Percentiles rank a stretch among this genome's conserved stretches.
These are phyloP conservation scores for Oenanthe javanica DNA, from an alignment of 140 eudicot genomes.

Conservation along the genomic window DNA sequence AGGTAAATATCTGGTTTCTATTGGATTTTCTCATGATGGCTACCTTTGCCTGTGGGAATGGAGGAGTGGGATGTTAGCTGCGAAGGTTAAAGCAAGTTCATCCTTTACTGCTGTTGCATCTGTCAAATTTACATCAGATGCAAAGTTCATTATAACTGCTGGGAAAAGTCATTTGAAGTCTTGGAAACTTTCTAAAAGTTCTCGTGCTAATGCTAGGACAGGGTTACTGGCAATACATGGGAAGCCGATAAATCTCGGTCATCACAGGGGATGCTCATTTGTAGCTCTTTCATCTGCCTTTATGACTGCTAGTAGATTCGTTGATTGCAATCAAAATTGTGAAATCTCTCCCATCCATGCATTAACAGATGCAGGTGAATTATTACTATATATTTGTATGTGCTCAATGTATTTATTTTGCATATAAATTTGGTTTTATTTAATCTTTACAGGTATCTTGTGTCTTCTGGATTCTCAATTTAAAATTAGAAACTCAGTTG, in stretches of 20 bases:
- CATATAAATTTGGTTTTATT: conserved; percentile 8
- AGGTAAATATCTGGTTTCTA: conserved; percentile 59
- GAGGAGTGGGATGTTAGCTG: conserved; percentile 39
- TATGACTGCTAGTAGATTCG: conserved; percentile 21
- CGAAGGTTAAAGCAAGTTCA: conserved; percentile 59
- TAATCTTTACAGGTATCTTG: conserved; percentile 40
- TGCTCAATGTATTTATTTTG: conserved; percentile 5
- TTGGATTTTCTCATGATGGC: conserved; percentile 68
- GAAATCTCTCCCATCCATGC: conserved; percentile 39
- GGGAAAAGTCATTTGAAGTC: conserved; percentile 58
- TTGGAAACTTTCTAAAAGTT: conserved; percentile 45
- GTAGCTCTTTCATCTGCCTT: conserved; percentile 42
- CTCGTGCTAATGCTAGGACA: conserved; percentile 36
- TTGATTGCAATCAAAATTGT: conserved; percentile 22
- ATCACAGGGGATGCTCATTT: conserved; percentile 48
- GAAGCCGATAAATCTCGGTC: conserved; percentile 45
- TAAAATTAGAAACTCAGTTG: conserved; percentile 43
- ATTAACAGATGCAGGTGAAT: conserved; percentile 51
- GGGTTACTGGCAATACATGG: conserved; percentile 41
- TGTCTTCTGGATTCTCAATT: conserved; percentile 44
- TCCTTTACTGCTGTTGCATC: conserved; percentile 51
- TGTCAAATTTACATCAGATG: conserved; percentile 53
- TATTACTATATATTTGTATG: conserved; percentile 14
- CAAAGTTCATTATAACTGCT: conserved; percentile 51
- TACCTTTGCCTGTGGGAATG: conserved; percentile 69